Conservation (phyloP, 768 basidiomycete genomes). For the Leccinum obscurum region DNA sequence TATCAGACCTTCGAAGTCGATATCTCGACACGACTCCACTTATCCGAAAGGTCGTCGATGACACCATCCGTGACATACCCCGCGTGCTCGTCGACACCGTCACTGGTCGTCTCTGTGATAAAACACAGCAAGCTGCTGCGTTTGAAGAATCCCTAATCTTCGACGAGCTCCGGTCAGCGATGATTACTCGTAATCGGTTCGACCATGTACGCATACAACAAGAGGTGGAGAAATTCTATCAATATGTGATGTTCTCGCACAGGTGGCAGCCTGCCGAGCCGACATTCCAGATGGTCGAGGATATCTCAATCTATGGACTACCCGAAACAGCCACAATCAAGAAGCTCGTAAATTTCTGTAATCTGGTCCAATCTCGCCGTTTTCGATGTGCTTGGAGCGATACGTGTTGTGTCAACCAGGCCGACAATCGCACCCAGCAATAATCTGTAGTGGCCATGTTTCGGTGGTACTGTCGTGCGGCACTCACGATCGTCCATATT, state of each 20-base stretch:
- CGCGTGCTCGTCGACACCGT: no score
- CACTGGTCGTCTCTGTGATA: not conserved
- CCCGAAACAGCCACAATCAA: not conserved
- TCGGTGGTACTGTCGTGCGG: not conserved
- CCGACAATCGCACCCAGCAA: not conserved
- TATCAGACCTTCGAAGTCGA: no score
- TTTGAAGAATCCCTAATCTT: not conserved
- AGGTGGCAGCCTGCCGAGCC: not conserved
- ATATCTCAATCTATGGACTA: not conserved
- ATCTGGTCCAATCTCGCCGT: not conserved
- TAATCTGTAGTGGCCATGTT: not conserved
- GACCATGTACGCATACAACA: not conserved
- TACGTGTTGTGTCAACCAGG: not conserved
- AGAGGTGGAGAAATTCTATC: not conserved
- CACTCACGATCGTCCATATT: no score
- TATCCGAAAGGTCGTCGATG: no score
- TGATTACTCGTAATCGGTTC: not conserved
- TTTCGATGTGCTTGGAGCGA: not conserved
- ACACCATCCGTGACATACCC: no score
- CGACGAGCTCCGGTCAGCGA: not conserved
- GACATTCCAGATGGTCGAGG: not conserved
- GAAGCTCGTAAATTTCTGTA: not conserved
- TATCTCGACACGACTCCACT: no score
- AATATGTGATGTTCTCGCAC: not conserved
- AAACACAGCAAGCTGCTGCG: not conserved